Evolutionary conservation across 495 filamentous ascomycete species (phyloP), one percentile per base, ranked within the genome.

Genomic region (Saxophila tyrrhenica): DNA sequence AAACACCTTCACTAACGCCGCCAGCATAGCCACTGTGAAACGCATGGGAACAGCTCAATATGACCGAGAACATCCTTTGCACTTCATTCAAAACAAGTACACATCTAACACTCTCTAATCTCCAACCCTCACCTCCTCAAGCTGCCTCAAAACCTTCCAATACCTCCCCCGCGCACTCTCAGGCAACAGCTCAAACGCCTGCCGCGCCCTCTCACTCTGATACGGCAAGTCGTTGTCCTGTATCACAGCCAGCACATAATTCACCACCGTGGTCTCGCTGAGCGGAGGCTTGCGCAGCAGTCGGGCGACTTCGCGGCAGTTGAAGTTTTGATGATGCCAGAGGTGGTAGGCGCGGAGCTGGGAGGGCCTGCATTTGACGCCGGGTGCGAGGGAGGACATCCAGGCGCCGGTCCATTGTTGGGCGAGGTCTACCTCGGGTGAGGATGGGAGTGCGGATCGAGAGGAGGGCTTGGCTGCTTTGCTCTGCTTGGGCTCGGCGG

Each of bases 301-400:
- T 8, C 47, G 57, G n/a, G 78, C 77, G n/a, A 82, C 69, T 0
- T 67, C 64, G 0, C 58, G 39, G 3, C 77, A 59, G 0, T 64
- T 52, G 7, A 81, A 66, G 15, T 63, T 63, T 10, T 67, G 66
- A 3, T 64, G 44, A 57, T 79, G 67, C 83, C 83, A 87, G 46
- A 86, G 65, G 51, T 74, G 71, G 56, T 84, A 85, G 1, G 79
- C 75, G 19, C 80, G 74, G 15, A 86, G 72, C n/a, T 70, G 59
- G 1, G 72, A 24, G 0, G 53, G 52, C 7, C 54, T 38, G 7
- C 67, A 51, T 55, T 52, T 58, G 45, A 39, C 39, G 35, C 43
- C 60, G 39, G 29, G 38, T 19, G 48, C 55, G 10, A 48, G 64
- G 41, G n/a, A 21, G 19, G 20, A 9, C 47, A 39, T 54, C 55